Conservation (phyloP, 177 flowering plant species). For the Telopea speciosissima region DNA sequence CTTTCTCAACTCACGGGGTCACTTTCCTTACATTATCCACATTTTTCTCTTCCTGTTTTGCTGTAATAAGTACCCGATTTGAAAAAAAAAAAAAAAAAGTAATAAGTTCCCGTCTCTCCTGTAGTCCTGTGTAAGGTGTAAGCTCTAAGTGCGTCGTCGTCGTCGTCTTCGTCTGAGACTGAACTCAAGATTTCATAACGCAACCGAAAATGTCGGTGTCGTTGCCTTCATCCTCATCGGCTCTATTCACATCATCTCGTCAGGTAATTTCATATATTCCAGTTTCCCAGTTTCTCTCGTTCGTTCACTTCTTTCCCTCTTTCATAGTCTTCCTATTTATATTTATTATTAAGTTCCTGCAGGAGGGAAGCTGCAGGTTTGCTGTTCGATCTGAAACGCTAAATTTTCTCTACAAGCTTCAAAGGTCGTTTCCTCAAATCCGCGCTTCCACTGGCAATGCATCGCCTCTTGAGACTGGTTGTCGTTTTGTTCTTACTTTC, state of each 20-base stretch:
- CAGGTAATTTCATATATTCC: not conserved
- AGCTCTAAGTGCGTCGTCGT: no score
- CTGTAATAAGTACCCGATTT: no score
- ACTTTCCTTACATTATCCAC: not conserved
- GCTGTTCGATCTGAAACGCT: slow-evolving; percentile 26
- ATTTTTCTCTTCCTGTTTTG: not conserved
- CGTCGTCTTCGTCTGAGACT: no score
- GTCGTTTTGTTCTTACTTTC: slow-evolving; percentile 9
- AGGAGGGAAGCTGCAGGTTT: slow-evolving; percentile 27
- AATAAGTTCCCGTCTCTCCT: no score
- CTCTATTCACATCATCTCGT: slow-evolving; percentile 8
- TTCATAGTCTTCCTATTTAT: not conserved
- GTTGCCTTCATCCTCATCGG: slow-evolving; percentile 6
- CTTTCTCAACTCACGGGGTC: not conserved
- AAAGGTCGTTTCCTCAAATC: slow-evolving; percentile 31
- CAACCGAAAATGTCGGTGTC: slow-evolving; percentile 13
- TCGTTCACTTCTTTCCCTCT: no score
- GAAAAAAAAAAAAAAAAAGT: no score
- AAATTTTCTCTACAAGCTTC: slow-evolving; percentile 24
- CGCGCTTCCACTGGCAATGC: slow-evolving; percentile 49
- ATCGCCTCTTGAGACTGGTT: slow-evolving; percentile 49
- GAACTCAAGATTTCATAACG: no score
- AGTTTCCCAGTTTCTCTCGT: no score
- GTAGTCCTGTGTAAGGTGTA: no score
- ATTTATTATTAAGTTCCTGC: not conserved